A percentile compares a stretch with the other conserved stretches of the same genome.
These are phyloP conservation scores for Vigna mungo DNA, from an alignment of 306 rosid species.

Conservation along the genomic window DNA sequence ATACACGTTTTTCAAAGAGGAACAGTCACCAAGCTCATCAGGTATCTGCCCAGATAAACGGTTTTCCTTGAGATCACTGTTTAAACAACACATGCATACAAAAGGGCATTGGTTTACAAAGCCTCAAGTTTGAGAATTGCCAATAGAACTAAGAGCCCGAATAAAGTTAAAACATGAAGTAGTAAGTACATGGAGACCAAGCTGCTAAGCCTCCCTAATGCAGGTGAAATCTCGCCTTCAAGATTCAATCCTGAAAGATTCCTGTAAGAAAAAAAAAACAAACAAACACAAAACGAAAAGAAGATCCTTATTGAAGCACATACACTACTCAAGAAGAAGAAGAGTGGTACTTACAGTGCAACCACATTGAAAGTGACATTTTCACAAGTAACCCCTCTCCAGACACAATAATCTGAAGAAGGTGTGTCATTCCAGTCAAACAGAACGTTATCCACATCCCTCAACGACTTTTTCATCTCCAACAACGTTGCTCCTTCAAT, in stretches of 20 bases:
- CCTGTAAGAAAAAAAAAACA: slow-evolving; percentile 42
- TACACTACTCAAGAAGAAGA: not conserved
- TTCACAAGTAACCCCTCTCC: slow-evolving; percentile 87
- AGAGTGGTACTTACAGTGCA: slow-evolving; percentile 65
- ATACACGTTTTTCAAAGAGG: slow-evolving; percentile 66
- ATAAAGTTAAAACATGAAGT: not conserved
- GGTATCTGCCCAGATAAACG: slow-evolving; percentile 86
- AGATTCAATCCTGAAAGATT: slow-evolving; percentile 80
- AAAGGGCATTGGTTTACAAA: not conserved
- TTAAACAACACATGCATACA: slow-evolving; percentile 26
- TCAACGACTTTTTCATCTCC: slow-evolving; percentile 79
- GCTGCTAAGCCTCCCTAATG: slow-evolving; percentile 67
- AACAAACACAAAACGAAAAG: slow-evolving; percentile 8
- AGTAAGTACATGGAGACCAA: slow-evolving; percentile 58
- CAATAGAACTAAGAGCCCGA: not conserved
- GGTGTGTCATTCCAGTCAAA: slow-evolving; percentile 77
- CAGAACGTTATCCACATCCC: slow-evolving; percentile 80
- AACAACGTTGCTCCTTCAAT: slow-evolving; percentile 69
- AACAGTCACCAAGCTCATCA: slow-evolving; percentile 89
- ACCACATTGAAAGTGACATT: slow-evolving; percentile 72
- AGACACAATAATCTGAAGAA: slow-evolving; percentile 73
- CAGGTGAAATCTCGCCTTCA: slow-evolving; percentile 83
- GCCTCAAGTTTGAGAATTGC: not conserved
- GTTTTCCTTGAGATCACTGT: slow-evolving; percentile 76
- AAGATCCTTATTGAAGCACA: not conserved